Percentiles rank a stretch among this genome's conserved stretches.
Evolutionary conservation across 2,329 filamentous ascomycete species (phyloP).

Genomic region (Ceratocystis destructans): DNA sequence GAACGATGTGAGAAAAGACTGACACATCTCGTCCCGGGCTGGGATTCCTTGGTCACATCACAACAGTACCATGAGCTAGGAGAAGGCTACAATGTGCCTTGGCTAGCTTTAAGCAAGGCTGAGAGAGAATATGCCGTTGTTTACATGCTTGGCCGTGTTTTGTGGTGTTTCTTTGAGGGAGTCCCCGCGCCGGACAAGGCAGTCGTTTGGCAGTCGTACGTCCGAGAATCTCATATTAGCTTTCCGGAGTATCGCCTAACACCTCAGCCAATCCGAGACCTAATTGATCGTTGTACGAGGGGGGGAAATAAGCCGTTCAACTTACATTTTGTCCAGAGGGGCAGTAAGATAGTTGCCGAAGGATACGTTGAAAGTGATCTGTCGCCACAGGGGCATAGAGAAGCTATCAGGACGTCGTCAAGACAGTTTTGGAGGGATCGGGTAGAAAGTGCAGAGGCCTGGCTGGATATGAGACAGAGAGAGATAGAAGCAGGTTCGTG

Average conservation of each 20-base stretch:
- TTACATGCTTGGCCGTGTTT: conserved; percentile 47
- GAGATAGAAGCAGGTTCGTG: conserved; percentile 31
- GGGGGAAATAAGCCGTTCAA: conserved; percentile 35
- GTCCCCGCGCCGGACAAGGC: conserved; percentile 43
- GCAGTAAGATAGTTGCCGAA: conserved; percentile 33
- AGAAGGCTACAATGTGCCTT: conserved; percentile 42
- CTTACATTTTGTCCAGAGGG: conserved; percentile 32
- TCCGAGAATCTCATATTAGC: conserved; percentile 40
- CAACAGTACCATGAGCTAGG: conserved; percentile 37
- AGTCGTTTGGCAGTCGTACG: conserved; percentile 46
- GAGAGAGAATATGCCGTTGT: conserved; percentile 47
- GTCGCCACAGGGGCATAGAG: conserved; percentile 25
- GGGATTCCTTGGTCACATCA: conserved; percentile 30
- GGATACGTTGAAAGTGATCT: not conserved
- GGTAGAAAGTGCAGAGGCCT: conserved; percentile 35
- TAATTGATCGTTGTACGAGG: conserved; percentile 40
- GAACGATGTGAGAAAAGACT: conserved; percentile 32
- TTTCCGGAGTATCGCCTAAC: conserved; percentile 41
- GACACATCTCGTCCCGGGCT: conserved; percentile 33
- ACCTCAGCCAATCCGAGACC: conserved; percentile 31
- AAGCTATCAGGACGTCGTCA: conserved; percentile 24
- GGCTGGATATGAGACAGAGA: conserved; percentile 31
- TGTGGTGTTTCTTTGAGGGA: conserved; percentile 51
- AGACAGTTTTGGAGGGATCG: conserved; percentile 37
- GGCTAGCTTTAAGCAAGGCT: conserved; percentile 36